Evolutionary conservation across 257 asterid genomes (phyloP).

Genomic region (Euphrasia confusa): DNA sequence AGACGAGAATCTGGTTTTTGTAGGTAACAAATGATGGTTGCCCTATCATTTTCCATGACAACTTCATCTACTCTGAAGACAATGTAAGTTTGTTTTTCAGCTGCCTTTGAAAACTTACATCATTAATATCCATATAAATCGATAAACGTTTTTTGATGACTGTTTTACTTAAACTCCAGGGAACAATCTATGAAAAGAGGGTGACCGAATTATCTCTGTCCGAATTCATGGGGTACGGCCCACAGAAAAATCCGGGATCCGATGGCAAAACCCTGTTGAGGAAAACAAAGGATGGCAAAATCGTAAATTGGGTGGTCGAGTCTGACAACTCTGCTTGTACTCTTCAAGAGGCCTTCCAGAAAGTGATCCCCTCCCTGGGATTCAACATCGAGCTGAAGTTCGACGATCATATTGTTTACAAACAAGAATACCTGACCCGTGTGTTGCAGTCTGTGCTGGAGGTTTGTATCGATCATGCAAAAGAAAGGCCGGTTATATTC

Average conservation of each 20-base stretch:
- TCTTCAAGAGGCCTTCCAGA: conserved; percentile 66
- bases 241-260: conserved; percentile 46
- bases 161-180: conserved; percentile 34
- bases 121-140: too few species aligned
- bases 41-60: conserved; percentile 92
- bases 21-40: conserved; percentile 90
- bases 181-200: conserved; percentile 58
- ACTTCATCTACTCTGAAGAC: conserved; percentile 72
- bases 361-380: conserved; percentile 65
- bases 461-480: conserved; percentile 57
- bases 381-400: conserved; percentile 90
- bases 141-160: background rate
- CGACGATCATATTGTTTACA: conserved; percentile 60
- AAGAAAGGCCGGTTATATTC: conserved; percentile 63
- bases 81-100: conserved; percentile 36
- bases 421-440: conserved; percentile 42
- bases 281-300: conserved; percentile 77
- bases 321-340: conserved; percentile 74
- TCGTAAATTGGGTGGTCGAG: conserved; percentile 67
- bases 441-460: conserved; percentile 43
- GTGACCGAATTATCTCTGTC: conserved; percentile 64
- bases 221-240: conserved; percentile 78
- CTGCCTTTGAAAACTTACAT: background rate
- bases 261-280: conserved; percentile 58
- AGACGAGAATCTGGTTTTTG: conserved; percentile 38